Percentiles rank a stretch among this genome's conserved stretches.
These are phyloP conservation scores for Colletotrichum brevisporum DNA, from an alignment of 2,329 filamentous ascomycete species.

Conservation along the genomic window DNA sequence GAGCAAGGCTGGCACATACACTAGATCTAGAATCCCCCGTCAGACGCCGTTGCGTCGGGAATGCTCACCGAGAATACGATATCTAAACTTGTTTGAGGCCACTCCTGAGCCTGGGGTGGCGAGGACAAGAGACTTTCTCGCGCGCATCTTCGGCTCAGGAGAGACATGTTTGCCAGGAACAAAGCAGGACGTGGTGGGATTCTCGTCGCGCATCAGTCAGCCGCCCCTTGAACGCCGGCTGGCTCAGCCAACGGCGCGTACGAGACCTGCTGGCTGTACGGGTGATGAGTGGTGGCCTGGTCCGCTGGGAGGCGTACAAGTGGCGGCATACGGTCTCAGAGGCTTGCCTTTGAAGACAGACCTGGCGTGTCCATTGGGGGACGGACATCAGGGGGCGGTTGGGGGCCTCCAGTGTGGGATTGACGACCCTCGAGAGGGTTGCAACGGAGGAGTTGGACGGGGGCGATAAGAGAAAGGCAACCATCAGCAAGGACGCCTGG, in stretches of 20 bases:
- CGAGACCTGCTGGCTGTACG: neutral
- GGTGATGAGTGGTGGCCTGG: neutral
- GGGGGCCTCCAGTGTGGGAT: neutral
- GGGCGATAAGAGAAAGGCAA: neutral
- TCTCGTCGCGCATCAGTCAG: conserved; percentile 1
- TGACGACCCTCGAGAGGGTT: neutral
- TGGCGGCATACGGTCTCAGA: neutral
- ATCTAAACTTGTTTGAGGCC: too few species aligned
- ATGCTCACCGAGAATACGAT: too few species aligned
- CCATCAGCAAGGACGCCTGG: neutral
- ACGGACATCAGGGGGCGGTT: neutral
- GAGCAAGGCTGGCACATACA: neutral
- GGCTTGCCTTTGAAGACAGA: too few species aligned
- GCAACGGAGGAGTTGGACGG: neutral
- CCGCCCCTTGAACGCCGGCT: neutral
- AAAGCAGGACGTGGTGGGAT: neutral
- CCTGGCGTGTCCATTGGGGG: neutral
- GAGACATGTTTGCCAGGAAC: neutral
- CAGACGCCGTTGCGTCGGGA: too few species aligned
- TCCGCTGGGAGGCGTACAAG: neutral
- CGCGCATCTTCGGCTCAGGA: neutral
- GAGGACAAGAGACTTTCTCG: too few species aligned
- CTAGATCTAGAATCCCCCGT: neutral
- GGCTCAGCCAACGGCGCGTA: neutral
- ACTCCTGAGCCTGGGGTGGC: too few species aligned